A percentile compares a stretch with the other conserved stretches of the same genome.
Conservation (phyloP, 2,329 filamentous ascomycete species). For the Fusarium oxysporum region DNA sequence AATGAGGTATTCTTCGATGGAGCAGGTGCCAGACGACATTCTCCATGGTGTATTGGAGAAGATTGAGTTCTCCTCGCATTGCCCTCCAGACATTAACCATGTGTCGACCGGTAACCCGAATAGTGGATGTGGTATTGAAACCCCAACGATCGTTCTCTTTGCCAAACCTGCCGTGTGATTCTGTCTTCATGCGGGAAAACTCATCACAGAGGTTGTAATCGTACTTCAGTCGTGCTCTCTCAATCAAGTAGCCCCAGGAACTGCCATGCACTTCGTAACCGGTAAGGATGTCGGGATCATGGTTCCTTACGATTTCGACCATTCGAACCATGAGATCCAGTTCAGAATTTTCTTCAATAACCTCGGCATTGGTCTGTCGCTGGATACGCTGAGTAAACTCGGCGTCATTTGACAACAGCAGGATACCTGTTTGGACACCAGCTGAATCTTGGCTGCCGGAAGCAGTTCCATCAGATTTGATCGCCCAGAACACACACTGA, state of each 20-base stretch:
- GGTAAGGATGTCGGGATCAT: conserved; percentile 92
- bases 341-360: conserved; percentile 82
- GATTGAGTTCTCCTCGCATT: conserved; percentile 91
- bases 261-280: conserved; percentile 94
- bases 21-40: conserved; percentile 94
- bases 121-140: conserved; percentile 91
- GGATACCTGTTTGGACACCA: conserved; percentile 73
- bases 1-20: conserved; percentile 89
- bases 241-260: conserved; percentile 96
- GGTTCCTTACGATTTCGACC: conserved; percentile 83
- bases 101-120: conserved; percentile 91
- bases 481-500: conserved; percentile 88
- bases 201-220: conserved; percentile 93
- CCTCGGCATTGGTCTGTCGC: conserved; percentile 70
- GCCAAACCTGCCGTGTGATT: conserved; percentile 85
- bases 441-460: conserved; percentile 59
- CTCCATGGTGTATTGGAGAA: conserved; percentile 96
- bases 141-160: conserved; percentile 93
- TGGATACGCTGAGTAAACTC: conserved; percentile 70
- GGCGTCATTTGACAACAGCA: conserved; percentile 75
- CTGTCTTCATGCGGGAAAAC: conserved; percentile 86
- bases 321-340: conserved; percentile 87
- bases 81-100: conserved; percentile 98
- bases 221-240: conserved; percentile 86
- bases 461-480: conserved; percentile 78